Evolutionary conservation across 2,329 filamentous ascomycete species (phyloP).

Genomic region (Diplocarpon mali): DNA sequence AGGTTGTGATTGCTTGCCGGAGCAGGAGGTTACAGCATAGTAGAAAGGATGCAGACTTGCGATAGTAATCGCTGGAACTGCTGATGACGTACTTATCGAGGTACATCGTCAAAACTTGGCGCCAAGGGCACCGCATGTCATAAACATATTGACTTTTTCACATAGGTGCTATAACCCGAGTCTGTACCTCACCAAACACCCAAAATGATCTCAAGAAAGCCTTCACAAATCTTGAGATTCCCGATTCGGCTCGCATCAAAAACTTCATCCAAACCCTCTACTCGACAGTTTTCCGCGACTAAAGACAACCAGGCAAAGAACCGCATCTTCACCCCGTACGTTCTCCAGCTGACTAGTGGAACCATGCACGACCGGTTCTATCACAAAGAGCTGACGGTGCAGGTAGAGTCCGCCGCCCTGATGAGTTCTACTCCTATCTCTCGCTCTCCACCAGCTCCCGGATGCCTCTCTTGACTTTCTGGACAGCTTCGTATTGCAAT

Average conservation of each 20-base stretch:
- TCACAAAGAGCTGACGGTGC: slow-evolving; percentile 2
- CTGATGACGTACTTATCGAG: too few species aligned
- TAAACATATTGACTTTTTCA: background rate
- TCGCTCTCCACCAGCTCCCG: slow-evolving; percentile 42
- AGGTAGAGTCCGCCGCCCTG: slow-evolving; percentile 40
- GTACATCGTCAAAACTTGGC: too few species aligned
- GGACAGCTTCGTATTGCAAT: slow-evolving; percentile 48
- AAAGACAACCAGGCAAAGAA: slow-evolving; percentile 27
- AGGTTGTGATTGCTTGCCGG: too few species aligned
- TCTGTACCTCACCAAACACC: background rate
- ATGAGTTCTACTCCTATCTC: slow-evolving; percentile 44
- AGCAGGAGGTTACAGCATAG: too few species aligned
- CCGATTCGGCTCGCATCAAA: slow-evolving; percentile 1
- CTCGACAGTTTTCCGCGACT: slow-evolving; percentile 16
- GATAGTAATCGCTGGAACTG: too few species aligned
- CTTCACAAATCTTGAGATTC: slow-evolving; percentile 7
- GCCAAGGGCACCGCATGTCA: background rate
- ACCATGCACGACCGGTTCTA: background rate
- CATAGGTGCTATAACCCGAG: background rate
- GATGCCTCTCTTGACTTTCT: slow-evolving; percentile 47
- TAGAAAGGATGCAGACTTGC: too few species aligned
- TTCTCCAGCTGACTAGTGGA: slow-evolving; percentile 5
- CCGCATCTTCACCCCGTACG: slow-evolving; percentile 33
- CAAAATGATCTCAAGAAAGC: slow-evolving; percentile 18
- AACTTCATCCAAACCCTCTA: background rate